Evolutionary conservation across 345 rosid species (phyloP).

Genomic region (Chamaenerion angustifolium): DNA sequence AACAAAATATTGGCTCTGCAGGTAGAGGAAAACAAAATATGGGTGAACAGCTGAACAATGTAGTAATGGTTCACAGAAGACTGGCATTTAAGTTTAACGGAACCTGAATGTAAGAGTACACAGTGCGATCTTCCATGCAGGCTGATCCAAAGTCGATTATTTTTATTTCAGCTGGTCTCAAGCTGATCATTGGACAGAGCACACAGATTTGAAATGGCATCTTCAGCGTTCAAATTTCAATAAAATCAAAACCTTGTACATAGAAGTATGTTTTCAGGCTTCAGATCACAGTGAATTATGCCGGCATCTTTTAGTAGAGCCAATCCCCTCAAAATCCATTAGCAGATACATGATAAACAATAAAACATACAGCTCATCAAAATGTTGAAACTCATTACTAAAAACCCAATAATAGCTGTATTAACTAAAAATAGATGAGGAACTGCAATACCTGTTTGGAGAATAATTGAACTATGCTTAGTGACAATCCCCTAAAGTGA

Average conservation of each 20-base stretch:
- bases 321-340: slow-evolving; percentile 76
- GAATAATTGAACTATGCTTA: slow-evolving; percentile 90
- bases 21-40: slow-evolving; percentile 7
- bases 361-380: slow-evolving; percentile 2
- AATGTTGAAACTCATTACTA: slow-evolving; percentile 6
- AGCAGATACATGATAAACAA: slow-evolving; percentile 9
- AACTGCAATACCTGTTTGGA: slow-evolving; percentile 69
- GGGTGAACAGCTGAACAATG: no score
- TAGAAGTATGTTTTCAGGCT: slow-evolving; percentile 95
- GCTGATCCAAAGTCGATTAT: slow-evolving; percentile 99
- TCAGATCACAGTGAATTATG: slow-evolving; percentile 94
- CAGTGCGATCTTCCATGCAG: slow-evolving; percentile 96
- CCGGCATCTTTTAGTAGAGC: slow-evolving; percentile 91
- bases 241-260: slow-evolving; percentile 55
- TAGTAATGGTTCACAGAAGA: no score
- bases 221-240: slow-evolving; percentile 5
- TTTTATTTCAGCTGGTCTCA: slow-evolving; percentile 91
- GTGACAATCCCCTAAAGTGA: slow-evolving; percentile 83
- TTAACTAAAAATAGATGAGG: not conserved
- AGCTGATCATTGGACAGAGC: slow-evolving; percentile 33
- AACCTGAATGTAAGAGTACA: slow-evolving; percentile 98
- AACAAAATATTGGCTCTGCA: slow-evolving; percentile 99
- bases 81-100: not conserved
- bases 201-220: slow-evolving; percentile 8
- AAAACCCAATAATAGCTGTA: not conserved